Conservation (phyloP, 163 green algal species). For the Scenedesmus sp. region DNA sequence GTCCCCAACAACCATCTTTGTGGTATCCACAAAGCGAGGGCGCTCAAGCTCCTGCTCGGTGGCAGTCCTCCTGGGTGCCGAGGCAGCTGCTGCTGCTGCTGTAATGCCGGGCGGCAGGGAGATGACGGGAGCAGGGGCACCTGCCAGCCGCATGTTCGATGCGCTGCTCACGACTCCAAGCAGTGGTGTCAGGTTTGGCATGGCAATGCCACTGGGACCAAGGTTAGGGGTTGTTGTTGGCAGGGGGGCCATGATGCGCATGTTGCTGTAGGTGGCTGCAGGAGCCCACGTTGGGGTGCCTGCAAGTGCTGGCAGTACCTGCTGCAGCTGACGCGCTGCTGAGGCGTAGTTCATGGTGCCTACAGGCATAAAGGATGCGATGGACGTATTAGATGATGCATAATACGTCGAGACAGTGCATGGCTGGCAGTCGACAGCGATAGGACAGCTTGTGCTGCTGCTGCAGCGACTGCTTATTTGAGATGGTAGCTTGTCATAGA, state of each 20-base stretch:
- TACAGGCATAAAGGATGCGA: neutral
- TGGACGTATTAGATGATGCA: neutral
- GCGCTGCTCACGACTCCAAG: neutral
- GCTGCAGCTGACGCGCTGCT: constrained; percentile 3
- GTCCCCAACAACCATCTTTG: neutral
- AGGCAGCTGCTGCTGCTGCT: neutral
- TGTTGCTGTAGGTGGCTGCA: neutral
- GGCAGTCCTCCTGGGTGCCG: neutral
- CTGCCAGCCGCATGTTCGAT: neutral
- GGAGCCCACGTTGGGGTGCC: neutral
- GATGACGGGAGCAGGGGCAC: neutral
- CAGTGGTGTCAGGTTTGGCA: neutral
- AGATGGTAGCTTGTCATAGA: neutral
- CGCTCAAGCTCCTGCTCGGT: neutral
- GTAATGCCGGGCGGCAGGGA: neutral
- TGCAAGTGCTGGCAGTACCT: constrained; percentile 1
- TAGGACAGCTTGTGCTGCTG: neutral
- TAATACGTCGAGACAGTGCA: neutral
- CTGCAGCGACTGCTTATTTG: neutral
- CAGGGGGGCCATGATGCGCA: neutral
- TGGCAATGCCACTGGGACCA: neutral
- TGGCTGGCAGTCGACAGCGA: neutral
- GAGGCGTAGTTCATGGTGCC: neutral
- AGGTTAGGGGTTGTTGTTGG: neutral
- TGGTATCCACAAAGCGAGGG: constrained; percentile 3